Percentiles rank a stretch among this genome's conserved stretches.
These are phyloP conservation scores for Atalantia buxifolia DNA, from an alignment of 345 rosid genomes.

Conservation along the genomic window DNA sequence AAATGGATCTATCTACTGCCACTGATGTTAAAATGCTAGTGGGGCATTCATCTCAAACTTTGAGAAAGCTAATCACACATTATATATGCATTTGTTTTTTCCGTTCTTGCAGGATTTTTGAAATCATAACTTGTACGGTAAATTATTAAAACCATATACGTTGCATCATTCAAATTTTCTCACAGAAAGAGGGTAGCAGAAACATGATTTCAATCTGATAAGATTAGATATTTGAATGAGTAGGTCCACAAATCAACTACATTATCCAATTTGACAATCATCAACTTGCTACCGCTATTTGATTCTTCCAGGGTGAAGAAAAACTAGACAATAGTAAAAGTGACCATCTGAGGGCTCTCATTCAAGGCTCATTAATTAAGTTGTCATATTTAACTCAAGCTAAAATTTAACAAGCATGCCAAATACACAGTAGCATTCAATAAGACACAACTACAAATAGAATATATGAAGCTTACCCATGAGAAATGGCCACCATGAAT, in stretches of 20 bases:
- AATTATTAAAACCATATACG: background rate
- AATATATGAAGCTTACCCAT: conserved; percentile 60
- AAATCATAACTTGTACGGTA: background rate
- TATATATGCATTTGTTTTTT: background rate
- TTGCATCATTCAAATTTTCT: background rate
- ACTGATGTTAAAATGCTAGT: background rate
- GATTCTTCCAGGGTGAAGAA: background rate
- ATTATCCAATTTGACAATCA: background rate
- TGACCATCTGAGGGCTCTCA: background rate
- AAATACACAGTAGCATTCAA: background rate
- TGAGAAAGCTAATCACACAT: background rate
- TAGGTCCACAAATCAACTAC: background rate
- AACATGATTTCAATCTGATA: background rate
- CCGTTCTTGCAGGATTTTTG: background rate
- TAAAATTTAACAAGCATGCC: background rate
- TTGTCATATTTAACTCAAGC: background rate
- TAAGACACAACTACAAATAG: background rate
- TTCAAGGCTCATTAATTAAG: background rate
- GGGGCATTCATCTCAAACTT: background rate
- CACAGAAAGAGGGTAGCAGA: background rate
- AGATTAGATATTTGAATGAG: background rate
- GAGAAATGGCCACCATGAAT: conserved; percentile 95
- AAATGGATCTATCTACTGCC: background rate
- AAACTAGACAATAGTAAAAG: background rate
- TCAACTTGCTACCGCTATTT: background rate